A percentile compares a stretch with the other conserved stretches of the same genome.
These are phyloP conservation scores for Xerophyta viscosa DNA, from an alignment of 106 monocot species.

Conservation along the genomic window DNA sequence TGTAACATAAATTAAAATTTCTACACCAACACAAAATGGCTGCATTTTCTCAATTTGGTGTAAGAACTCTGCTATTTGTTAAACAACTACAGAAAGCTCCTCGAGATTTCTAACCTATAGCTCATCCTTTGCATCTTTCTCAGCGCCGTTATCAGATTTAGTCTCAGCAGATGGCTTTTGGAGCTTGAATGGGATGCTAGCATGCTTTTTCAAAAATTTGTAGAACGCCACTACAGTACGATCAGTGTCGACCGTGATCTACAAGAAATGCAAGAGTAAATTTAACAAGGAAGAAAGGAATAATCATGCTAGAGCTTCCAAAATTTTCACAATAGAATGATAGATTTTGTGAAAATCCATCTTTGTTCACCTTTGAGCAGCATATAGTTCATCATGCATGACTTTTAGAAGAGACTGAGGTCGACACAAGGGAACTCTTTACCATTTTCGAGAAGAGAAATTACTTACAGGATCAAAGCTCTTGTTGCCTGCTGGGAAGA, in stretches of 20 bases:
- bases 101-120: constrained; percentile 6
- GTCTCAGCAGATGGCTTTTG: constrained; percentile 31
- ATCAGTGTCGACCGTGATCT: constrained; percentile 59
- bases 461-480: constrained; percentile 85
- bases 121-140: constrained; percentile 39
- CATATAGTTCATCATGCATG: no score
- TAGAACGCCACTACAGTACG: constrained; percentile 80
- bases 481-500: constrained; percentile 97
- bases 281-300: neutral
- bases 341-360: no score
- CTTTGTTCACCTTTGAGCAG: no score
- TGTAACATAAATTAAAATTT: no score
- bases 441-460: no score
- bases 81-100: no score
- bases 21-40: no score
- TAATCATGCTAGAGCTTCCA: no score
- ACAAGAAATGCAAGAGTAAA: constrained; percentile 1
- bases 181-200: constrained; percentile 83
- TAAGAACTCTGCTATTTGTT: neutral
- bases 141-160: constrained; percentile 12
- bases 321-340: neutral
- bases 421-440: no score
- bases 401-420: neutral
- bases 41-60: neutral
- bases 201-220: constrained; percentile 89